Conservation (phyloP, 2,329 filamentous ascomycete genomes). For the Ambrosiella cleistominuta region DNA sequence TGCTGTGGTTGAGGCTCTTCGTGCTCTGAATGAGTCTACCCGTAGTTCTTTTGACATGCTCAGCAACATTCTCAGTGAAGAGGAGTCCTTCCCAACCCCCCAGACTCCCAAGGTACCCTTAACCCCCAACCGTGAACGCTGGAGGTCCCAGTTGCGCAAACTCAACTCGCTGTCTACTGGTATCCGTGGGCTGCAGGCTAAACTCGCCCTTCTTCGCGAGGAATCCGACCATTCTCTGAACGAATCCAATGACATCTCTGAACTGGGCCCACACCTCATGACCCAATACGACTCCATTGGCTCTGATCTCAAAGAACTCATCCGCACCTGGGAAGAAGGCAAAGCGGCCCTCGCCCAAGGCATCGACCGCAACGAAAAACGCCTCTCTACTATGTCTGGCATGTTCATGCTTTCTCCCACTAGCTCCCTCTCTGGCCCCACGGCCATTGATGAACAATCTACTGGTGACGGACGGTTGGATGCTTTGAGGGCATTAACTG, state of each 20-base stretch:
- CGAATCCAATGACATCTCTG: slow-evolving; percentile 51
- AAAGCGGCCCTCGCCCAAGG: slow-evolving; percentile 66
- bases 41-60: slow-evolving; percentile 46
- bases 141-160: slow-evolving; percentile 74
- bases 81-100: slow-evolving; percentile 45
- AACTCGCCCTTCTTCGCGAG: slow-evolving; percentile 79
- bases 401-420: slow-evolving; percentile 34
- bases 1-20: slow-evolving; percentile 57
- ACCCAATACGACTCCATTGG: slow-evolving; percentile 91
- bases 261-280: slow-evolving; percentile 64
- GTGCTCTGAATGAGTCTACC: slow-evolving; percentile 43
- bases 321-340: slow-evolving; percentile 75
- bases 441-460: slow-evolving; percentile 35
- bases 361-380: slow-evolving; percentile 63
- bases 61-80: slow-evolving; percentile 53
- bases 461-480: slow-evolving; percentile 24
- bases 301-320: slow-evolving; percentile 60
- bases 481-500: slow-evolving; percentile 63
- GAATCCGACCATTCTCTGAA: slow-evolving; percentile 70
- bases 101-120: slow-evolving; percentile 41
- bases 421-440: slow-evolving; percentile 49
- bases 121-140: slow-evolving; percentile 62
- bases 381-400: slow-evolving; percentile 44
- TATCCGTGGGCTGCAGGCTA: slow-evolving; percentile 82
- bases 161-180: slow-evolving; percentile 77